phyloP scores from a whole-genome alignment of 2,329 filamentous ascomycete species.

The Ophiosphaerella narmari region DNA sequence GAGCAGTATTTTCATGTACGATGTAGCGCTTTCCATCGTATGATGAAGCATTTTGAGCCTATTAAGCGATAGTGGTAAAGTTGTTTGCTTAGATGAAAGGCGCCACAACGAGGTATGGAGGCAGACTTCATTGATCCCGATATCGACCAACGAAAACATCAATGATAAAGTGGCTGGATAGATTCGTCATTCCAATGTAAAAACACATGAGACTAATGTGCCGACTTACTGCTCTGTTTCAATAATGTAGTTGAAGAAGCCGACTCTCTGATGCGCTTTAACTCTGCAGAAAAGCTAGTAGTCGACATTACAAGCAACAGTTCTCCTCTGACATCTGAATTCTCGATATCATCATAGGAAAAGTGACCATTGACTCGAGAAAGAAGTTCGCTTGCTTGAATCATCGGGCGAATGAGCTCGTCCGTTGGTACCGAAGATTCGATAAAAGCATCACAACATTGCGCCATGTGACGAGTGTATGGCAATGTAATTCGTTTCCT shows the following conservation, averaged over 20 bases:
- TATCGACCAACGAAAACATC: constrained; percentile 7
- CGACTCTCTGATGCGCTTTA: constrained; percentile 11
- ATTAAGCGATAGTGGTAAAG: neutral
- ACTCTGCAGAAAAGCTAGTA: constrained; percentile 19
- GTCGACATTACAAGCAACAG: constrained; percentile 20
- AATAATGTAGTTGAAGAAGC: neutral
- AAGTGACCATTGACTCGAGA: constrained; percentile 25
- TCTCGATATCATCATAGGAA: constrained; percentile 28
- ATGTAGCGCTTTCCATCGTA: constrained; percentile 13
- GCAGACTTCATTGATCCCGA: constrained; percentile 26
- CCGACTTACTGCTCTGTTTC: constrained; percentile 2
- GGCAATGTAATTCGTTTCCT: constrained; percentile 19
- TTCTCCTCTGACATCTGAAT: constrained; percentile 22
- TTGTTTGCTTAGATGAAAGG: neutral
- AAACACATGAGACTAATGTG: too few relatives aligned
- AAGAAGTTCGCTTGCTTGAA: constrained; percentile 20
- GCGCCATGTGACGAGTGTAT: constrained; percentile 20
- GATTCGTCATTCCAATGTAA: neutral
- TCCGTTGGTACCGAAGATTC: constrained; percentile 17
- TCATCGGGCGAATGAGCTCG: constrained; percentile 20
- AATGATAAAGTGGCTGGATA: neutral
- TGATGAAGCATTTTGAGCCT: constrained; percentile 15
- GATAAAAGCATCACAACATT: constrained; percentile 16
- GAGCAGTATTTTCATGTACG: constrained; percentile 17
- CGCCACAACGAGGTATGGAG: constrained; percentile 23